Evolutionary conservation across 2,329 filamentous ascomycete species (phyloP), one percentile per base, ranked within the genome.

Genomic region (Paracamarosporium sp.): DNA sequence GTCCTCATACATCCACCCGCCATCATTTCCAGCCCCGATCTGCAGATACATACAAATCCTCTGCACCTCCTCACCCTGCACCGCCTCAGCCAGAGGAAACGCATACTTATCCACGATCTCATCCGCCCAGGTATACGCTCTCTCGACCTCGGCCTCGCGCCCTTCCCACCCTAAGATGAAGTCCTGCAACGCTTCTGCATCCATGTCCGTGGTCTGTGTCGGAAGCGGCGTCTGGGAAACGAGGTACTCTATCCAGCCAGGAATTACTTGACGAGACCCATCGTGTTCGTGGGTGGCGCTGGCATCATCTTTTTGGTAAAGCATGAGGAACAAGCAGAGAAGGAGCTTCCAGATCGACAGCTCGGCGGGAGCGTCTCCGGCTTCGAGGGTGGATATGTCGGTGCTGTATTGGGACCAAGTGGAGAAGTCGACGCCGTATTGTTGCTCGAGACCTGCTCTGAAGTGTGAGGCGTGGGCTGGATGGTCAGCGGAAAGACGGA

Each of bases 111-210:
- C 60, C 12, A 52, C 67, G 25, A 70, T 64, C n/a, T 53, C 48
- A 61, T 68, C 66, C 0, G 58, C 69, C 70, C 70, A 73, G 58
- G 68, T 67, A 2, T 68, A 24, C 11, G 69, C 33, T 44, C 64
- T 62, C 0, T 59, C 65, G 1, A 66, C 60, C 9, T 69, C 28
- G 13, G 65, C 60, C 50, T 66, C 62, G 3, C 38, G 58, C 62
- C 25, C 50, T 50, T 5, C 55, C 64, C 1, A 50, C 36, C 9
- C 68, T 38, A 31, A 64, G 60, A 9, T 51, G 50, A 28, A 53
- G 22, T 24, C 41, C 22, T 13, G 30, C 1, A 25, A 50, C 43
- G 12, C 44, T 5, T 59, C 56, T 13, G 57, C 48, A 9, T 63
- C 59, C 27, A 65, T 65, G 0, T 36, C 45, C 17, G n/a, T 28